A percentile compares a stretch with the other conserved stretches of the same genome.
Evolutionary conservation across 768 basidiomycete species (phyloP).

Genomic region (Suillus clintonianus): DNA sequence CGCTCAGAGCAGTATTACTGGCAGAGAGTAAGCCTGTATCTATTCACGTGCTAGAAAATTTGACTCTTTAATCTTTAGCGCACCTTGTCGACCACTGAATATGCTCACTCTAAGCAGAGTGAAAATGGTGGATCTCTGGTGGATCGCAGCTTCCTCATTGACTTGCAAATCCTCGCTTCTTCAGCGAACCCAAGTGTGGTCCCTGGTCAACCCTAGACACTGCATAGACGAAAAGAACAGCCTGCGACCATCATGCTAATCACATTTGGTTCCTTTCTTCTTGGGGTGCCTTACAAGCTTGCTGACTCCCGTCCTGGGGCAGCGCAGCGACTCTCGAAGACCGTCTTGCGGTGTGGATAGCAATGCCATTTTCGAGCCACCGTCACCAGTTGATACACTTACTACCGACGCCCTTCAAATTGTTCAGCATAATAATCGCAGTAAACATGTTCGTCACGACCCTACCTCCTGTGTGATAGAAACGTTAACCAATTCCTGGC

Average conservation of each 20-base stretch:
- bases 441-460: not conserved
- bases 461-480: not conserved
- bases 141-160: too few relatives aligned
- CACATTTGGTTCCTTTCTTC: too few relatives aligned
- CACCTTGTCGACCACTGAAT: not conserved
- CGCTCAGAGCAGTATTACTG: not conserved
- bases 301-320: too few relatives aligned
- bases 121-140: too few relatives aligned
- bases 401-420: not conserved
- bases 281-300: too few relatives aligned
- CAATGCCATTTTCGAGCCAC: not conserved
- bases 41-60: not conserved
- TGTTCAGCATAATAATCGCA: not conserved
- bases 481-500: not conserved
- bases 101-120: too few relatives aligned
- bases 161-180: too few relatives aligned
- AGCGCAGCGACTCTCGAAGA: not conserved
- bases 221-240: too few relatives aligned
- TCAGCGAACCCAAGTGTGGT: too few relatives aligned
- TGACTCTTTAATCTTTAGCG: not conserved
- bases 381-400: not conserved
- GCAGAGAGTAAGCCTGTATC: not conserved
- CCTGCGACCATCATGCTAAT: too few relatives aligned
- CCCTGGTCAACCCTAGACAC: too few relatives aligned
- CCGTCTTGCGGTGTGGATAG: not conserved